Conservation (phyloP, 2,329 filamentous ascomycete species). For the Clonostachys rosea region DNA sequence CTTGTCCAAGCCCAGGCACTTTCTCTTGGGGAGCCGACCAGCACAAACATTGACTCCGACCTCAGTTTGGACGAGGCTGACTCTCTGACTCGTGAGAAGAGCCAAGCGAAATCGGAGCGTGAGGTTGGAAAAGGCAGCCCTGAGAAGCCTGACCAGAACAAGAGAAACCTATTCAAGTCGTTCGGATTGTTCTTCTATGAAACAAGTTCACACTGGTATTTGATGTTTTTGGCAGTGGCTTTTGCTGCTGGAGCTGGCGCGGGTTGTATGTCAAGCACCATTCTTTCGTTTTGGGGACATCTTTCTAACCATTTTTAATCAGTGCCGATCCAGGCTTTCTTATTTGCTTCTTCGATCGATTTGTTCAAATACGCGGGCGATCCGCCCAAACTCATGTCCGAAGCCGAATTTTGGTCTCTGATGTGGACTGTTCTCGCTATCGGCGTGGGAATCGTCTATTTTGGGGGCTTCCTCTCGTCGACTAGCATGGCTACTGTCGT, state of each 20-base stretch:
- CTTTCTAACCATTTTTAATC: too few relatives aligned
- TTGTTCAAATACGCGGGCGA: constrained; percentile 35
- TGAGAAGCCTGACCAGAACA: constrained; percentile 13
- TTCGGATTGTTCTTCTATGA: constrained; percentile 55
- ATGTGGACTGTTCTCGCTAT: constrained; percentile 61
- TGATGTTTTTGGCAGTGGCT: constrained; percentile 44
- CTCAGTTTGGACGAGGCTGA: constrained; percentile 35
- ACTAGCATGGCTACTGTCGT: constrained; percentile 41
- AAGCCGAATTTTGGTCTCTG: constrained; percentile 57
- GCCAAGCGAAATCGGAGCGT: constrained; percentile 29
- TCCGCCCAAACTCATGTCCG: constrained; percentile 23
- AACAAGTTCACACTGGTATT: constrained; percentile 43
- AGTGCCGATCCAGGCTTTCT: constrained; percentile 46
- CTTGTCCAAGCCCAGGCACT: constrained; percentile 63
- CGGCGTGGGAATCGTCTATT: constrained; percentile 47
- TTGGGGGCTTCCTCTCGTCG: constrained; percentile 27
- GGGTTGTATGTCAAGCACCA: constrained; percentile 8
- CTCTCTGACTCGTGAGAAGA: constrained; percentile 38
- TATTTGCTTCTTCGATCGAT: constrained; percentile 49
- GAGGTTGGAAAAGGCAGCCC: constrained; percentile 12
- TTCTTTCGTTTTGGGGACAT: too few relatives aligned
- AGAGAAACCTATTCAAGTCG: constrained; percentile 41
- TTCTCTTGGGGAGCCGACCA: constrained; percentile 42
- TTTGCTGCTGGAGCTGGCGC: constrained; percentile 37
- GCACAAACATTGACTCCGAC: constrained; percentile 17